Evolutionary conservation across 192 early-diverging fungal genomes (phyloP).

Genomic region (Anaeromyces robustus): DNA sequence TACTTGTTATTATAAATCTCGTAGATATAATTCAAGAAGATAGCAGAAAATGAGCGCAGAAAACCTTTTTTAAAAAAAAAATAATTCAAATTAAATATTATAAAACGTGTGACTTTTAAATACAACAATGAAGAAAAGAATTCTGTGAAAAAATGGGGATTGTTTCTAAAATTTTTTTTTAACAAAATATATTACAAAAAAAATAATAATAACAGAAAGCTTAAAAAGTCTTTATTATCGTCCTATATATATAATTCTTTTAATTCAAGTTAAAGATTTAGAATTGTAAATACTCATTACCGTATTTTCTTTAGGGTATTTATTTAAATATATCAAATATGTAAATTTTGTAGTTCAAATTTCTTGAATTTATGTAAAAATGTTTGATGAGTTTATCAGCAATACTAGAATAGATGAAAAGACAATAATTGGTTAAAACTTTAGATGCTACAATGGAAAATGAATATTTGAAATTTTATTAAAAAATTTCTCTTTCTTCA

Average conservation of each 20-base stretch:
- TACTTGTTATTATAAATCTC: no score
- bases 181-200: background rate
- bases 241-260: background rate
- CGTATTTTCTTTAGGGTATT: background rate
- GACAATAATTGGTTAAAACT: background rate
- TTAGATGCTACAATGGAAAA: background rate
- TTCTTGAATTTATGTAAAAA: background rate
- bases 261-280: background rate
- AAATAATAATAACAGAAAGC: background rate
- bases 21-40: no score
- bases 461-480: background rate
- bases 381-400: background rate
- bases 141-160: no score
- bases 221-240: background rate
- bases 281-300: background rate
- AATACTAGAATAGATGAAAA: background rate
- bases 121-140: no score
- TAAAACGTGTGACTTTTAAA: no score
- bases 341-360: background rate
- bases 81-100: no score
- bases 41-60: no score
- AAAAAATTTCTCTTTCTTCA: background rate
- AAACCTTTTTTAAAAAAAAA: no score
- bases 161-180: background rate
- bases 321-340: background rate